Evolutionary conservation across 495 filamentous ascomycete genomes (phyloP).

Genomic region (Penicillium psychrofluorescens): DNA sequence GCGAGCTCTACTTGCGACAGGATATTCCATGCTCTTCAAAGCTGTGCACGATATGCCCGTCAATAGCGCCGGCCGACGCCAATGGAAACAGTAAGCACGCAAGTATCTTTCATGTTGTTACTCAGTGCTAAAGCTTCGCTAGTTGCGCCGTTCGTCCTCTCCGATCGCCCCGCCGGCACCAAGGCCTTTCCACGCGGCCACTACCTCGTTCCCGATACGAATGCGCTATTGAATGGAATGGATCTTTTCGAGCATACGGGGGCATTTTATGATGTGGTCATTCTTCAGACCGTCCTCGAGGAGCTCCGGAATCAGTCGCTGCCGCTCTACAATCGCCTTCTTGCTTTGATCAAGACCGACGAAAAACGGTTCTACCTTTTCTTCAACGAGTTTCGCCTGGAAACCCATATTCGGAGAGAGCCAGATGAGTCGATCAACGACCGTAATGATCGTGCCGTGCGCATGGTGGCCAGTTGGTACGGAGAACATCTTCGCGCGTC

Average conservation of each 20-base stretch:
- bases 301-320: constrained; percentile 90
- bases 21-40: constrained; percentile 97
- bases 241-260: constrained; percentile 89
- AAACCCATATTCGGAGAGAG: constrained; percentile 74
- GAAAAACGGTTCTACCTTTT: constrained; percentile 98
- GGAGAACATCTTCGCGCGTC: constrained; percentile 63
- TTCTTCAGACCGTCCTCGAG: constrained; percentile 92
- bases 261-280: constrained; percentile 90
- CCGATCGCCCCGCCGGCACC: constrained; percentile 76
- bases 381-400: constrained; percentile 94
- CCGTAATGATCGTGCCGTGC: constrained; percentile 86
- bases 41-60: constrained; percentile 69
- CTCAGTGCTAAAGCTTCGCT: constrained; percentile 20
- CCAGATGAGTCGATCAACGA: constrained; percentile 89
- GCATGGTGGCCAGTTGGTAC: constrained; percentile 86
- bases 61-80: constrained; percentile 66
- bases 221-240: constrained; percentile 92
- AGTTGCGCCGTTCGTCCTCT: constrained; percentile 82
- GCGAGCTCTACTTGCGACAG: constrained; percentile 88
- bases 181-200: constrained; percentile 77
- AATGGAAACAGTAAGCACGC: constrained; percentile 57
- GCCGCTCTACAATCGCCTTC: constrained; percentile 88
- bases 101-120: background rate
- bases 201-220: constrained; percentile 93
- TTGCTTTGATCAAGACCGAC: constrained; percentile 83